Conservation (phyloP, 139 green algal species). For the Coccomyxa sp. region DNA sequence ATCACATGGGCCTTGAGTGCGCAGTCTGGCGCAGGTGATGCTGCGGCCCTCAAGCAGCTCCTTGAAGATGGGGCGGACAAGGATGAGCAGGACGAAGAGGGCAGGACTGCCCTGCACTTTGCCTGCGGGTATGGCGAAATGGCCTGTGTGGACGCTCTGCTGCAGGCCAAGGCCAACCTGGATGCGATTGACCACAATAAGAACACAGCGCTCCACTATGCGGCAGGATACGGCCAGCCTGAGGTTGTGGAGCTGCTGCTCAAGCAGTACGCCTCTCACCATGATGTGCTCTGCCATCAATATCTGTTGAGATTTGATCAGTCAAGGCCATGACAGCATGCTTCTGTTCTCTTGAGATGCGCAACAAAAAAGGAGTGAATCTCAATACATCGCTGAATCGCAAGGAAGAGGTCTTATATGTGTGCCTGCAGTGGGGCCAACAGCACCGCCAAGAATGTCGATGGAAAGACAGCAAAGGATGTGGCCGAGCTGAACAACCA, state of each 20-base stretch:
- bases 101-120: constrained; percentile 95
- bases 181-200: constrained; percentile 86
- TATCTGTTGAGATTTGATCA: no score
- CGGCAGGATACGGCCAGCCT: constrained; percentile 84
- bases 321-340: no score
- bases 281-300: no score
- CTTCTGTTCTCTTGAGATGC: no score
- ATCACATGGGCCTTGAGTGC: neutral
- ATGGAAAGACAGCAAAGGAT: constrained; percentile 93
- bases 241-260: constrained; percentile 72
- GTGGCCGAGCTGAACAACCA: constrained; percentile 96
- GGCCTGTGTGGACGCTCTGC: constrained; percentile 50
- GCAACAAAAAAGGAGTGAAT: no score
- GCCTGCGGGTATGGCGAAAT: constrained; percentile 88
- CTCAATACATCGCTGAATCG: neutral
- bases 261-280: constrained; percentile 19
- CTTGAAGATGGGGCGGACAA: constrained; percentile 59
- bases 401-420: neutral
- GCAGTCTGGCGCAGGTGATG: constrained; percentile 37
- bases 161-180: constrained; percentile 59
- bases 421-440: neutral
- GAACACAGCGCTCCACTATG: constrained; percentile 93
- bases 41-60: constrained; percentile 63
- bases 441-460: constrained; percentile 63
- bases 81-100: constrained; percentile 92